A percentile compares a stretch with the other conserved stretches of the same genome.
phyloP scores from a whole-genome alignment of 2,329 filamentous ascomycete species.

The Sporothrix schenckii region DNA sequence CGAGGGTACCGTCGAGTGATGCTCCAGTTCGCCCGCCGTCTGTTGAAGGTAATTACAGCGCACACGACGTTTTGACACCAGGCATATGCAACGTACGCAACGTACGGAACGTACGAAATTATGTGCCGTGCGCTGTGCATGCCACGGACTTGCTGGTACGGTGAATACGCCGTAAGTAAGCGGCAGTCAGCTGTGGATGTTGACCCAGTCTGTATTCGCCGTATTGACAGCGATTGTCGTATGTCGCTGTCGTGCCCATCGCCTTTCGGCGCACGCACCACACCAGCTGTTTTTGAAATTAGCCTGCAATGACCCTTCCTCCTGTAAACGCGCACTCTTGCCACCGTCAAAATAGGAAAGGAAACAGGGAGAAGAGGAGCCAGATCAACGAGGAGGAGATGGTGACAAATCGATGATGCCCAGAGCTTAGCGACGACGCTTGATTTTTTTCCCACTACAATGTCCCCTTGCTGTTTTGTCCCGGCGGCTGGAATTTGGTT shows the following conservation, averaged over 20 bases:
- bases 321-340: not conserved
- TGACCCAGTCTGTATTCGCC: not conserved
- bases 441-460: not conserved
- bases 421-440: not conserved
- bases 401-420: not conserved
- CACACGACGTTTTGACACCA: not conserved
- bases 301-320: not conserved
- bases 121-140: not conserved
- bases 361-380: not conserved
- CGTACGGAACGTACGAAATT: not conserved
- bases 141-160: not conserved
- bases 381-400: not conserved
- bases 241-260: not conserved
- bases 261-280: not conserved
- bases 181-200: not conserved
- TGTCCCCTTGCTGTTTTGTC: not conserved
- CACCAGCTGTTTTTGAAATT: not conserved
- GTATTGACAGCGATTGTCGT: constrained; percentile 6
- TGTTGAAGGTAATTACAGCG: too few relatives aligned
- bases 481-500: constrained; percentile 7
- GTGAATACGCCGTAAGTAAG: not conserved
- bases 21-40: not conserved
- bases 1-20: not conserved
- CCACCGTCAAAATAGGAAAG: not conserved
- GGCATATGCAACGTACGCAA: too few relatives aligned